phyloP scores from a whole-genome alignment of 1,284 basidiomycete species.

The Meripilus lineatus region DNA sequence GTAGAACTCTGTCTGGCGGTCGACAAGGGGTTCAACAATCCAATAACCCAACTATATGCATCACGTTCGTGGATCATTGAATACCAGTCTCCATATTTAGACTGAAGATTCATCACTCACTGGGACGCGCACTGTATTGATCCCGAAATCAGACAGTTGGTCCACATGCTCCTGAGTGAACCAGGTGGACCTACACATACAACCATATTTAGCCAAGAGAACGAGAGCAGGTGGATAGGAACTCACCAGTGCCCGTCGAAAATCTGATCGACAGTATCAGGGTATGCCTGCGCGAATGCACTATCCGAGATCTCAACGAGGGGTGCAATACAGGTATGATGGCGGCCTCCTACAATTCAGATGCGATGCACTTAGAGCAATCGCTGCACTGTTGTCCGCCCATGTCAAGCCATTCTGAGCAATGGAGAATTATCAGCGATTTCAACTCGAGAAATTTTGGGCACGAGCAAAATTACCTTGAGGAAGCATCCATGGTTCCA shows the following conservation, averaged over 20 bases:
- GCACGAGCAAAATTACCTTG: slow-evolving; percentile 38
- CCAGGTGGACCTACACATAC: slow-evolving; percentile 54
- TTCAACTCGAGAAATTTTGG: too few relatives aligned
- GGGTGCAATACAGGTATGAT: not conserved
- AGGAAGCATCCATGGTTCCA: slow-evolving; percentile 71
- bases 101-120: slow-evolving; percentile 33
- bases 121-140: slow-evolving; percentile 74
- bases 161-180: slow-evolving; percentile 62
- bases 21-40: slow-evolving; percentile 69
- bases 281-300: slow-evolving; percentile 53
- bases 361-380: slow-evolving; percentile 51
- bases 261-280: slow-evolving; percentile 49
- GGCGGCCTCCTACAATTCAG: slow-evolving; percentile 64
- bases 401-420: slow-evolving; percentile 60
- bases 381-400: slow-evolving; percentile 52
- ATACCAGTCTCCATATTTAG: too few relatives aligned
- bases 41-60: slow-evolving; percentile 67
- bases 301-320: slow-evolving; percentile 26
- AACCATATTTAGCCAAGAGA: slow-evolving; percentile 5
- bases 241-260: slow-evolving; percentile 63
- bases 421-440: too few relatives aligned
- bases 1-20: slow-evolving; percentile 56
- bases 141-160: slow-evolving; percentile 43
- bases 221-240: not conserved
- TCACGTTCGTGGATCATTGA: too few relatives aligned